Conservation (phyloP, 2,329 filamentous ascomycete genomes). For the Alternaria sp. region DNA sequence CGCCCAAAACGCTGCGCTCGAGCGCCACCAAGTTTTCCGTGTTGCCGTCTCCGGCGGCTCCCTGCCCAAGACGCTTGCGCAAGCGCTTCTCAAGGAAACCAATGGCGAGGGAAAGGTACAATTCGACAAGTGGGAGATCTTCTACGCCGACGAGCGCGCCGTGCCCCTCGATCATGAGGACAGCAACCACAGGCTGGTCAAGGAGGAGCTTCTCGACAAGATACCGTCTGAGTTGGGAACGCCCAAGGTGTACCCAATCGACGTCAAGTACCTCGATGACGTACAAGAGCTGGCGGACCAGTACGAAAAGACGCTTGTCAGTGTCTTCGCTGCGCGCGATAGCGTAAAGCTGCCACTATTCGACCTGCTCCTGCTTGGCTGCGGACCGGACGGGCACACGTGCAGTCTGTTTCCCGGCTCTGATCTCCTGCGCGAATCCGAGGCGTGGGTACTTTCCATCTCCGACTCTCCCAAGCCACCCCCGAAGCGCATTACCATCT, state of each 20-base stretch:
- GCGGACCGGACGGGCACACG: constrained; percentile 95
- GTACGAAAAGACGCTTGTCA: constrained; percentile 89
- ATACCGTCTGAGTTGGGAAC: constrained; percentile 72
- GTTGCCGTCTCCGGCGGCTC: constrained; percentile 93
- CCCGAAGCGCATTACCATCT: constrained; percentile 87
- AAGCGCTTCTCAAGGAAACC: constrained; percentile 74
- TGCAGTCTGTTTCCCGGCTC: constrained; percentile 96
- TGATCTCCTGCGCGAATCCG: constrained; percentile 81
- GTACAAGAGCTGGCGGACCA: constrained; percentile 90
- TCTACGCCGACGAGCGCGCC: constrained; percentile 97
- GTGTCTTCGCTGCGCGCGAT: constrained; percentile 87
- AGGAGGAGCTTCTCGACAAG: constrained; percentile 87
- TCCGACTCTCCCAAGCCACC: constrained; percentile 96
- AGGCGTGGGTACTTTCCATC: constrained; percentile 92
- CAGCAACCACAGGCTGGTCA: constrained; percentile 91
- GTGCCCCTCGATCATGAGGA: constrained; percentile 91
- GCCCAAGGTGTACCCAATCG: constrained; percentile 82
- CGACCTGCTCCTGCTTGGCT: constrained; percentile 91
- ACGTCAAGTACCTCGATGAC: constrained; percentile 73
- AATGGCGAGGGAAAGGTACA: constrained; percentile 69
- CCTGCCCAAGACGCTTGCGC: constrained; percentile 84
- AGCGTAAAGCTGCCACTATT: constrained; percentile 95
- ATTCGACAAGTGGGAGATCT: constrained; percentile 94
- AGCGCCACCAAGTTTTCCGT: constrained; percentile 85
- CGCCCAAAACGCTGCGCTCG: constrained; percentile 79